Evolutionary conservation across 2,329 filamentous ascomycete genomes (phyloP).

Genomic region (Fusarium staphyleae): DNA sequence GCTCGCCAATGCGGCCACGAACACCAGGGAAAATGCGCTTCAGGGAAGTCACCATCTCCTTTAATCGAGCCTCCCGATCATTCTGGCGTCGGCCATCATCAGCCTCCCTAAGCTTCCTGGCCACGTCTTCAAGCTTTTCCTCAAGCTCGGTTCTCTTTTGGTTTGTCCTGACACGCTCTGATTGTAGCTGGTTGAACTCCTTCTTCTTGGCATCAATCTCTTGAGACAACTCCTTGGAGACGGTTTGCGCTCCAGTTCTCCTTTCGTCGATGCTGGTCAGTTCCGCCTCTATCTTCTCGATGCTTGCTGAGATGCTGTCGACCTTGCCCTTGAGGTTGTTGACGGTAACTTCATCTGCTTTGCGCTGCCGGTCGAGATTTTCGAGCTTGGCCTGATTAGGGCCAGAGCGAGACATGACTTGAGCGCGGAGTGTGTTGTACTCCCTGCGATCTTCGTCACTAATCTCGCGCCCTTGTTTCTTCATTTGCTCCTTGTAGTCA

Average conservation of each 20-base stretch:
- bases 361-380: slow-evolving; percentile 85
- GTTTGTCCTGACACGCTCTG: slow-evolving; percentile 80
- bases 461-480: slow-evolving; percentile 85
- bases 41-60: slow-evolving; percentile 83
- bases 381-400: slow-evolving; percentile 83
- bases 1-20: slow-evolving; percentile 85
- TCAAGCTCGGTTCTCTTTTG: slow-evolving; percentile 88
- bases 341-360: slow-evolving; percentile 89
- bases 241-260: slow-evolving; percentile 66
- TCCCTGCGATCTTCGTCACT: slow-evolving; percentile 87
- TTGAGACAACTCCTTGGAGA: slow-evolving; percentile 71
- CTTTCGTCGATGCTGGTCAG: slow-evolving; percentile 73
- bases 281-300: slow-evolving; percentile 77
- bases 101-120: slow-evolving; percentile 82
- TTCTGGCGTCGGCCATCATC: slow-evolving; percentile 86
- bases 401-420: slow-evolving; percentile 84
- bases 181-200: slow-evolving; percentile 84
- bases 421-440: slow-evolving; percentile 82
- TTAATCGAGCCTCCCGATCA: slow-evolving; percentile 78
- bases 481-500: slow-evolving; percentile 83
- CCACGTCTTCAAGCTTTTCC: slow-evolving; percentile 84
- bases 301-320: slow-evolving; percentile 75
- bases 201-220: slow-evolving; percentile 92
- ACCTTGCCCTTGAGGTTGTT: slow-evolving; percentile 90
- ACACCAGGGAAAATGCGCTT: slow-evolving; percentile 94